A percentile compares a stretch with the other conserved stretches of the same genome.
Evolutionary conservation across 108 stramenopile species (phyloP).

Genomic region (Fragilariopsis cylindrus): DNA sequence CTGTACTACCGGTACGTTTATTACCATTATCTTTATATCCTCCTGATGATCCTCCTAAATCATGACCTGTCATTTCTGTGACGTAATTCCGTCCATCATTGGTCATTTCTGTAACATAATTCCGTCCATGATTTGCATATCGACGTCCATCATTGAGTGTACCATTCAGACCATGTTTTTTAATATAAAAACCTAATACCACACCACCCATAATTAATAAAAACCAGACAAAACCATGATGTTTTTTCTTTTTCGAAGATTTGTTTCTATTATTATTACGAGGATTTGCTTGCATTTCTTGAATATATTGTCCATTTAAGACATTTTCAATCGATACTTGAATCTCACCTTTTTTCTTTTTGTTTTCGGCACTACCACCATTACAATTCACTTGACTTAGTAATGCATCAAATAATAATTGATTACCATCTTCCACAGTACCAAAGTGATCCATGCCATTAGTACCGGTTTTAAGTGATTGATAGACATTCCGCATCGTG

Average conservation of each 20-base stretch:
- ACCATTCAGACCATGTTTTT: too few relatives aligned
- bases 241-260: not conserved
- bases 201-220: not conserved
- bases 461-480: not conserved
- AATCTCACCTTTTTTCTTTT: not conserved
- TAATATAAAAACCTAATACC: not conserved
- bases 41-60: not conserved
- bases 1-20: not conserved
- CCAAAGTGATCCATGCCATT: not conserved
- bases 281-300: not conserved
- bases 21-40: not conserved
- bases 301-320: not conserved
- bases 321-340: not conserved
- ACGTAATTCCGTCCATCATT: too few relatives aligned
- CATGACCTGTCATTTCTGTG: too few relatives aligned
- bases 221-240: not conserved
- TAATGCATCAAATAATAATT: constrained; percentile 17
- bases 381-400: constrained; percentile 29
- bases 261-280: not conserved
- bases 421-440: constrained; percentile 2
- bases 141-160: too few relatives aligned
- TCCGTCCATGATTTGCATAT: too few relatives aligned
- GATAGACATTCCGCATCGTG: not conserved
- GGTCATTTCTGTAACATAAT: too few relatives aligned
- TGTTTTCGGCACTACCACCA: not conserved